Conservation (phyloP, 495 filamentous ascomycete species). For the Hypoxylon lienhwacheense region DNA sequence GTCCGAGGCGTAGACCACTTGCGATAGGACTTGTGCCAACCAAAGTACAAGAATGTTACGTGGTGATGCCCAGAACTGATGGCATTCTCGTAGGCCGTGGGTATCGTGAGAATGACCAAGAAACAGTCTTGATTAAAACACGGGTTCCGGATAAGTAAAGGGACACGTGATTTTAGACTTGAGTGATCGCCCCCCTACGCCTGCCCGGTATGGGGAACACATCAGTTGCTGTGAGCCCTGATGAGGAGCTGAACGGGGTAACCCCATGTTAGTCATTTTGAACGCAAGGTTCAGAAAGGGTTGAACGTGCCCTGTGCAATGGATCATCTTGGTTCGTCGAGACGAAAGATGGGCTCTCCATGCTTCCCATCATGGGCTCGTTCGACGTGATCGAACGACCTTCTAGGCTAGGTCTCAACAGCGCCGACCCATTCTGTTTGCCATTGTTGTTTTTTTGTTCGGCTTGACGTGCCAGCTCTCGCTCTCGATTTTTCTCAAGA, state of each 20-base stretch:
- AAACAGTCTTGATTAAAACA: conserved; percentile 27
- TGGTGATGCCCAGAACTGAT: conserved; percentile 28
- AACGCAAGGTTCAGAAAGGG: conserved; percentile 44
- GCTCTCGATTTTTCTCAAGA: conserved; percentile 64
- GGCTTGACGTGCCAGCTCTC: conserved; percentile 47
- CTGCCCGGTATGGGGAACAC: conserved; percentile 24
- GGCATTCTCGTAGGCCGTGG: conserved; percentile 32
- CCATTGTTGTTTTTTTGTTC: conserved; percentile 35
- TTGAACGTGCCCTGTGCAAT: conserved; percentile 68
- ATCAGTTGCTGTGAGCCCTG: conserved; percentile 55
- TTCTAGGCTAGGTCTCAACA: conserved; percentile 41
- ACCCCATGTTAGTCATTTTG: conserved; percentile 39
- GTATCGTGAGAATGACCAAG: conserved; percentile 33
- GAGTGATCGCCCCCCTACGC: conserved; percentile 2
- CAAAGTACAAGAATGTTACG: conserved; percentile 34
- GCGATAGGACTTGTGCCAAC: conserved; percentile 29
- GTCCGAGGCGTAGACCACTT: conserved; percentile 24
- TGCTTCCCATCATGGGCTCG: conserved; percentile 55
- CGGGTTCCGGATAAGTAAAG: conserved; percentile 8
- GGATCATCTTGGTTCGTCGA: conserved; percentile 67
- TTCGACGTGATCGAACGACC: conserved; percentile 64
- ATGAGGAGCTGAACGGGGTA: conserved; percentile 45
- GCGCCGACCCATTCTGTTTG: conserved; percentile 24
- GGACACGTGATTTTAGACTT: conserved; percentile 6
- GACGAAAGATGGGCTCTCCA: conserved; percentile 64